Conservation (phyloP, 495 filamentous ascomycete species). For the Neurospora terricola region DNA sequence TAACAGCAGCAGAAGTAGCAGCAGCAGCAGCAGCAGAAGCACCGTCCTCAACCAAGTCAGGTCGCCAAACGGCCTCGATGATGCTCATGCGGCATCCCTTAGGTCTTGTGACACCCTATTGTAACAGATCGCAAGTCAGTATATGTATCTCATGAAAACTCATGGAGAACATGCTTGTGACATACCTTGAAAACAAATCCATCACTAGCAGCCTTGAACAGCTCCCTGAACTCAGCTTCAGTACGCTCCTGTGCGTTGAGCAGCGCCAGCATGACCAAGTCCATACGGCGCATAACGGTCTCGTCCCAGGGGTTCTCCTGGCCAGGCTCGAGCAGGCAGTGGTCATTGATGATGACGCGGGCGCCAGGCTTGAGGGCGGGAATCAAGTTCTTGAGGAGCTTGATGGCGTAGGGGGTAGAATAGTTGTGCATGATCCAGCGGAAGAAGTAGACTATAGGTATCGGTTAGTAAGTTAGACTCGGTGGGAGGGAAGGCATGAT, state of each 20-base stretch:
- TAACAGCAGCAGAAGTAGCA: background rate
- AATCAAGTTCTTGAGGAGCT: conserved; percentile 41
- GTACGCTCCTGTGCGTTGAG: conserved; percentile 46
- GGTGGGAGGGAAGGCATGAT: background rate
- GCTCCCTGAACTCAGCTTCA: conserved; percentile 33
- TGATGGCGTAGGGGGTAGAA: conserved; percentile 45
- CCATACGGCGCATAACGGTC: conserved; percentile 42
- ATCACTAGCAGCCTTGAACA: conserved; percentile 36
- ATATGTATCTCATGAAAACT: no score
- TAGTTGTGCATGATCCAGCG: conserved; percentile 53
- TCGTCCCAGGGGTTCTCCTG: conserved; percentile 39
- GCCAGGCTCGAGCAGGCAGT: conserved; percentile 36
- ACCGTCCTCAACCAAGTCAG: background rate
- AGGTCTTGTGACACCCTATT: conserved; percentile 26
- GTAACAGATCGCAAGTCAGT: conserved; percentile 2
- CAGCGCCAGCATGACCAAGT: conserved; percentile 44
- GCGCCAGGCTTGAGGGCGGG: conserved; percentile 47
- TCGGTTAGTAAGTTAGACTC: background rate
- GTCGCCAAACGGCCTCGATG: conserved; percentile 42
- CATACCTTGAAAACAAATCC: conserved; percentile 36
- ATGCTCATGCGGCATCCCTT: conserved; percentile 39
- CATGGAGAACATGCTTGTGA: background rate
- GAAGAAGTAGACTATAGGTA: conserved; percentile 38
- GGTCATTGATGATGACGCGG: conserved; percentile 42
- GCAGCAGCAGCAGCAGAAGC: background rate